Conservation (phyloP, 257 asterid genomes). For the Forsythia suspensa region DNA sequence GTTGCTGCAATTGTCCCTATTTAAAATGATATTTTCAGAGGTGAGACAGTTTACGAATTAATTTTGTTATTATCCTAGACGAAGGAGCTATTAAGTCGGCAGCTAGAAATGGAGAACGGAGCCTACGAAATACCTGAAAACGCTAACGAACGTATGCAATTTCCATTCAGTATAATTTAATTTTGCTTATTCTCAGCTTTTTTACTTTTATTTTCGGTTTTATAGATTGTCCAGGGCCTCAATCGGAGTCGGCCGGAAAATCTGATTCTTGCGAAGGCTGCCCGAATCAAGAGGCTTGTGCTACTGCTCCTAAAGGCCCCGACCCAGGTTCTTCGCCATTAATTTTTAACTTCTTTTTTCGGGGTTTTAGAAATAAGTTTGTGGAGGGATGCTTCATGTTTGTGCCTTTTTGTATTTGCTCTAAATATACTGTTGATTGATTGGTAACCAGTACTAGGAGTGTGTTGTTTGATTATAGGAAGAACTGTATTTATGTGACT, state of each 20-base stretch:
- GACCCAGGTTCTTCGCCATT: conserved; percentile 58
- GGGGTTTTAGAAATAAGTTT: not conserved
- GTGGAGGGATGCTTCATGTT: not conserved
- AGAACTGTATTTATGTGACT: too few relatives aligned
- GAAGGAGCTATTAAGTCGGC: not conserved
- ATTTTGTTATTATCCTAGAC: not conserved
- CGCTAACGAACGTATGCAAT: conserved; percentile 57
- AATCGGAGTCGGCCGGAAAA: conserved; percentile 83
- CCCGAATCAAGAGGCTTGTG: conserved; percentile 87
- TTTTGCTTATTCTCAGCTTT: not conserved
- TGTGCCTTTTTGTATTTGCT: not conserved
- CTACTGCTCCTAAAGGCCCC: conserved; percentile 96
- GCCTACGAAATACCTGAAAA: conserved; percentile 50
- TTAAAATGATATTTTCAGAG: too few relatives aligned
- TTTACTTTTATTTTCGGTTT: not conserved
- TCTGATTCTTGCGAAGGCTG: conserved; percentile 80
- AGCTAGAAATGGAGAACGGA: conserved; percentile 34
- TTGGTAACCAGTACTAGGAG: too few relatives aligned
- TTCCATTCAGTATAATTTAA: not conserved
- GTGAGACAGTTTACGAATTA: not conserved
- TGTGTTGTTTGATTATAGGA: too few relatives aligned
- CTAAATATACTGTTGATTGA: not conserved
- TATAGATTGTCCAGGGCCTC: conserved; percentile 80
- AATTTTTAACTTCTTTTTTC: not conserved
- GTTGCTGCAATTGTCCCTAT: too few relatives aligned